Percentiles rank a stretch among this genome's conserved stretches.
phyloP scores from a whole-genome alignment of 1,284 basidiomycete species.

The Exobasidium cylindrosporum region DNA sequence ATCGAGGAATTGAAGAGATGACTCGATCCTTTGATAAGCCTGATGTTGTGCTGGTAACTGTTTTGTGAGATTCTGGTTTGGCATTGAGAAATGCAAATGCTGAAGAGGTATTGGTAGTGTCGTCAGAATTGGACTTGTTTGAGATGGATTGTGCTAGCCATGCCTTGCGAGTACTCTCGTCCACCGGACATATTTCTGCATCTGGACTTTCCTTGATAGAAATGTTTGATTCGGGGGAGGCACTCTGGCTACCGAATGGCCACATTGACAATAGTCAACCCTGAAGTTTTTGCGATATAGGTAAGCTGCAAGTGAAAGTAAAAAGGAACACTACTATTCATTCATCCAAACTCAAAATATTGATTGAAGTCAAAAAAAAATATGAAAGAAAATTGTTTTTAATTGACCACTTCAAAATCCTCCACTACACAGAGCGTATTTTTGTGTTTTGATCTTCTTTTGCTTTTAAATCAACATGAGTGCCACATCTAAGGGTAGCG shows the following conservation, averaged over 20 bases:
- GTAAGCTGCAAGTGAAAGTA: not conserved
- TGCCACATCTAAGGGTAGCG: no score
- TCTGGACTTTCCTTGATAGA: no score
- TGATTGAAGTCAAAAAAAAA: no score
- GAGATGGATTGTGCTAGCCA: conserved; percentile 53
- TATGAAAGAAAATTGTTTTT: no score
- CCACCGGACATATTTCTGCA: conserved; percentile 68
- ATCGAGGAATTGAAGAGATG: conserved; percentile 81
- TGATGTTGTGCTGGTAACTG: conserved; percentile 22
- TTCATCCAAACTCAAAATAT: no score
- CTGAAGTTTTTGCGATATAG: not conserved
- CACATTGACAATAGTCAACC: not conserved
- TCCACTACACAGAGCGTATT: no score
- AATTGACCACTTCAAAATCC: no score
- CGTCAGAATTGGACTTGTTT: conserved; percentile 22
- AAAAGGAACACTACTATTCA: no score
- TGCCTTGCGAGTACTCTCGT: conserved; percentile 59
- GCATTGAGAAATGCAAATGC: conserved; percentile 1
- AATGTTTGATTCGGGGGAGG: not conserved
- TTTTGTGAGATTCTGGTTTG: conserved; percentile 6
- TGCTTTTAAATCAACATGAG: no score
- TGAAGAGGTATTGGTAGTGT: conserved; percentile 23
- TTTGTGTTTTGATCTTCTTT: no score
- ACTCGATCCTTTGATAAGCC: conserved; percentile 66
- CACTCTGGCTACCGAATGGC: not conserved